Evolutionary conservation across 495 filamentous ascomycete species (phyloP), one percentile per base, ranked within the genome.

Genomic region (Cercophora samala): DNA sequence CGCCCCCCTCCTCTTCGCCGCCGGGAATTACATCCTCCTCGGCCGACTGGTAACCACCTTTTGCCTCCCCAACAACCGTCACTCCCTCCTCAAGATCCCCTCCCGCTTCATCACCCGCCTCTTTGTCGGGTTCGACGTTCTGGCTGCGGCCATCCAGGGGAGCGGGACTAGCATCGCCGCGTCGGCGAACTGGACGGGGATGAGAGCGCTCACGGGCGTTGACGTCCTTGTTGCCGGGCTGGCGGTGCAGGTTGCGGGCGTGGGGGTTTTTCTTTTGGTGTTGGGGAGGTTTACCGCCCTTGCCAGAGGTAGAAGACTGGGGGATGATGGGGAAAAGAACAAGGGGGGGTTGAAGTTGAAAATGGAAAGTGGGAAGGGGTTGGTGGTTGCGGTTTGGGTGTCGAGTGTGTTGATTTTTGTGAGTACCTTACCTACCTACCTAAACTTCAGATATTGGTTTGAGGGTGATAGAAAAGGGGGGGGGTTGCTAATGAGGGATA

Each of bases 371-470:
- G 91, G 88, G 89, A 68, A 73, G 60, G 78, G 77, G 37, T 79
- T 86, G 54, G 71, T 90, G 54, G 59, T 68, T 5, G 79, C 84
- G 22, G 80, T 90, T 0, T 89, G 87, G 68, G 64, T 64, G 11
- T 82, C 81, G 18, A 85, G 82, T 52, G 69, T 70, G 0, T 73
- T 89, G 19, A 90, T 92, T 61, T 68, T 91, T 63, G 71, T 89
- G 64, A 4, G 70, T 70, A 29, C 37, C 13, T 46, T 8, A 29
- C n/a, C n/a, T n/a, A n/a, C n/a, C n/a, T n/a, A n/a, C n/a, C n/a
- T n/a, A n/a, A n/a, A n/a, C n/a, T n/a, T n/a, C n/a, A n/a, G n/a
- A n/a, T n/a, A 29, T 6, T 29, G 26, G 24, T 22, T 26, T 1
- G 17, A 3, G 56, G 9, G 8, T 56, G 37, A 24, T n/a, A 21